These are phyloP conservation scores for Wickerhamiella azyma DNA, from an alignment of 805 yeast species.

Conservation along the genomic window DNA sequence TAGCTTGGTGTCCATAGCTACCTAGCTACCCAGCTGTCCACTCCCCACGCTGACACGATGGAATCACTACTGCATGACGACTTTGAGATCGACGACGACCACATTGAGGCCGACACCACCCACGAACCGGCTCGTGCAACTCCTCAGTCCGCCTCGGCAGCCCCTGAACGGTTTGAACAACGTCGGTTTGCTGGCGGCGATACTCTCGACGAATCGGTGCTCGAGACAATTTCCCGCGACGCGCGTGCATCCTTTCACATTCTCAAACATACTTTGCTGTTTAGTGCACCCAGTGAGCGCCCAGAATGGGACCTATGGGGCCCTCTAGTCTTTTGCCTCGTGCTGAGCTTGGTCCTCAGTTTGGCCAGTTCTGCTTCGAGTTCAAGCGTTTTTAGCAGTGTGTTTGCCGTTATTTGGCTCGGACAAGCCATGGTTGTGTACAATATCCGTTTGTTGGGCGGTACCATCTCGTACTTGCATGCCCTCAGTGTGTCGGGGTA, in stretches of 20 bases:
- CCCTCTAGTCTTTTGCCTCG: slow-evolving; percentile 48
- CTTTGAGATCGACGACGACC: slow-evolving; percentile 12
- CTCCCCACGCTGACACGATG: background rate
- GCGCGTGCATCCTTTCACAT: slow-evolving; percentile 32
- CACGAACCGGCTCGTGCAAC: slow-evolving; percentile 9
- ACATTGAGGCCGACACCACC: slow-evolving; percentile 11
- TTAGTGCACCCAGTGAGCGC: slow-evolving; percentile 18
- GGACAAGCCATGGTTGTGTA: slow-evolving; percentile 47
- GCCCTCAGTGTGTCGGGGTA: slow-evolving; percentile 61
- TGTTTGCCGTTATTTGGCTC: slow-evolving; percentile 50
- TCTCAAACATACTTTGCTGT: slow-evolving; percentile 33
- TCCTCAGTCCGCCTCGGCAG: slow-evolving; percentile 11
- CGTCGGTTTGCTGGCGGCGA: slow-evolving; percentile 51
- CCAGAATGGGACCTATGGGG: slow-evolving; percentile 40
- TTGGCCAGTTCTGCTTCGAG: slow-evolving; percentile 31
- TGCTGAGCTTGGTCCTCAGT: slow-evolving; percentile 39
- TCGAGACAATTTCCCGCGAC: slow-evolving; percentile 39
- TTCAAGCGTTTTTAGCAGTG: slow-evolving; percentile 49
- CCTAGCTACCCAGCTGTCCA: background rate
- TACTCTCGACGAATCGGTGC: slow-evolving; percentile 58
- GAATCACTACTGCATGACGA: slow-evolving; percentile 9
- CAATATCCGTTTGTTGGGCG: slow-evolving; percentile 50
- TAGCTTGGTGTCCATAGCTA: too few relatives aligned
- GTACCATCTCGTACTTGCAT: slow-evolving; percentile 48
- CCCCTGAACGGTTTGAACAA: slow-evolving; percentile 27